Base-by-base conservation (phyloP, 305 asterid genomes). In the Fraxinus sp. region DNA sequence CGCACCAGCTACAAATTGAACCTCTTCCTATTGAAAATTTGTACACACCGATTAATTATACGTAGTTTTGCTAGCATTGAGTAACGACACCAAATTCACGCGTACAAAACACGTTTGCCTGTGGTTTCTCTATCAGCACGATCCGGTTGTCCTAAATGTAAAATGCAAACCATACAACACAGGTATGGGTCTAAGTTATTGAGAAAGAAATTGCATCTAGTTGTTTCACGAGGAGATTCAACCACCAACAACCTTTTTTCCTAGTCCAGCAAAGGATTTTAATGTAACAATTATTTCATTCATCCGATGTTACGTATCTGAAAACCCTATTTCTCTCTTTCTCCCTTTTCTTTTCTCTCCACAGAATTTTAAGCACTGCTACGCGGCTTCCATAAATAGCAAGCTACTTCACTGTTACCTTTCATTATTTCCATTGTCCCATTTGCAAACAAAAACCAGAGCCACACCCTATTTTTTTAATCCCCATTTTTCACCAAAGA, bases 171-270 rank as follows among this genome's bases (percentile, higher is more conserved):
- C 70, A 59, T 59, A 3, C 6, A 66, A 24, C 0, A 11, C 14
- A 84, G 72, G 87, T 66, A 73, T 18, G 79, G 83, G 80, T 76
- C 37, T 36, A 84, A 84, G 79, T 78, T 82, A 84, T 85, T 80
- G 84, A 79, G 74, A 82, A 80, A 87, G 81, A 87, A 84, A 77
- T 80, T 86, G 41, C 41, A 13, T 86, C 84, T 32, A 80, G 71
- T 66, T 82, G 83, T 77, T 86, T 75, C 72, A 22, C 75, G 72
- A 79, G 82, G 89, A 83, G 90, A 90, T 87, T 87, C 91, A 90
- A 90, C 91, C 86, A 91, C 98, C 98, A 93, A 89, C 98, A 86
- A 94, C 91, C 87, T 85, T 80, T 64, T 81, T 82, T 82, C 68
- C 46, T 77, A 84, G 86, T 81, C 88, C 87, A 81, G 92, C 93